Conservation (phyloP, 108 stramenopile genomes). For the Skeletonema costatum region DNA sequence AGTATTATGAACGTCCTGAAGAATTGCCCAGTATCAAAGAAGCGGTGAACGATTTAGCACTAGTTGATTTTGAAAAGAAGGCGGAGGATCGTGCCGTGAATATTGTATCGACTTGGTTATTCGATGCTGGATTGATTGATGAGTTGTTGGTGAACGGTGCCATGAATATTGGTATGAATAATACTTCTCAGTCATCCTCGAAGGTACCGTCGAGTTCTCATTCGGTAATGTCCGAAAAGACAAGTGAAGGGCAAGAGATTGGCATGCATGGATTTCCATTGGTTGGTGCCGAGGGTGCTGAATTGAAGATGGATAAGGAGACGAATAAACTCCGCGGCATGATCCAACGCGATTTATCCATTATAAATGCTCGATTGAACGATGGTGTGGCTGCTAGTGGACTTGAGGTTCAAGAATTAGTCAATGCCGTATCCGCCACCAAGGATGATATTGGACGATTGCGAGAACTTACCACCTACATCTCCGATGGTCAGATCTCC, state of each 20-base stretch:
- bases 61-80: conserved; percentile 83
- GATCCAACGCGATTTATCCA: conserved; percentile 68
- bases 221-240: conserved; percentile 22
- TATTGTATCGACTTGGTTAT: conserved; percentile 85
- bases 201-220: neutral
- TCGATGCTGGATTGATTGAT: conserved; percentile 88
- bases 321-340: conserved; percentile 70
- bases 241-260: conserved; percentile 73
- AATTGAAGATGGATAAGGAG: conserved; percentile 89
- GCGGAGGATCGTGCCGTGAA: conserved; percentile 83
- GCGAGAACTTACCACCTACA: conserved; percentile 86
- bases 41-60: conserved; percentile 68
- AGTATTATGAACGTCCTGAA: conserved; percentile 69
- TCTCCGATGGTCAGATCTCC: conserved; percentile 54
- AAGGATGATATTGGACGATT: conserved; percentile 81
- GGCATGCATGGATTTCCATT: conserved; percentile 72
- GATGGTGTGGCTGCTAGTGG: conserved; percentile 90
- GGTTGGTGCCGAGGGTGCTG: conserved; percentile 53
- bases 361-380: conserved; percentile 85
- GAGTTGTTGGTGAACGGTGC: conserved; percentile 80
- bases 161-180: conserved; percentile 23
- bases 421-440: conserved; percentile 82
- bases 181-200: neutral
- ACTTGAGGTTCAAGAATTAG: conserved; percentile 86
- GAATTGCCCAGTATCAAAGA: conserved; percentile 81